phyloP scores from a whole-genome alignment of 345 rosid species.

The Euphorbia peplus region DNA sequence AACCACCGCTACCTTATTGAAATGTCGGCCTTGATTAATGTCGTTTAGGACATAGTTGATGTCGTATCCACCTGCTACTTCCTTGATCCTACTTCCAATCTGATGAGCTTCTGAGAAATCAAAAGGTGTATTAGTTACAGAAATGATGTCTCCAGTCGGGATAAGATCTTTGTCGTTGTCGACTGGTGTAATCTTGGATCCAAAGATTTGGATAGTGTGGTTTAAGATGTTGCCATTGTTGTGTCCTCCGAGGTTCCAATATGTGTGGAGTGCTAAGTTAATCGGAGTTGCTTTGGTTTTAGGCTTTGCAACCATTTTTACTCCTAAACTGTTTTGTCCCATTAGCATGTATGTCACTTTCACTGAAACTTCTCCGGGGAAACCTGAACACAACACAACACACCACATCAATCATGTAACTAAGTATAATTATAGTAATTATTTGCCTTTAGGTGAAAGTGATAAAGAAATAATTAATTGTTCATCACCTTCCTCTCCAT shows the following conservation, averaged over 20 bases:
- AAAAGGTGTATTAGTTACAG: constrained; percentile 51
- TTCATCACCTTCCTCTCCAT: constrained; percentile 89
- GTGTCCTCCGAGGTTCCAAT: constrained; percentile 83
- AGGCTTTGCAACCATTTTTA: constrained; percentile 61
- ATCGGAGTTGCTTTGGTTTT: constrained; percentile 58
- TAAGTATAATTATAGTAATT: no score
- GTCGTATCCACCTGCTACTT: constrained; percentile 64
- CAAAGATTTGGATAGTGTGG: constrained; percentile 53
- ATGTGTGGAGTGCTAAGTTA: constrained; percentile 70
- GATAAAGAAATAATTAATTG: no score
- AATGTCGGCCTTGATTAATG: constrained; percentile 15
- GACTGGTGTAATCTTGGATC: constrained; percentile 56
- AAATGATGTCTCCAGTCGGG: constrained; percentile 56
- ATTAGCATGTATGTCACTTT: constrained; percentile 59
- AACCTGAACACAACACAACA: constrained; percentile 44
- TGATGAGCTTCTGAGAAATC: constrained; percentile 51
- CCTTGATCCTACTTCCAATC: constrained; percentile 46
- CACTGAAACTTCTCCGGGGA: constrained; percentile 67
- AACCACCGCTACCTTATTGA: constrained; percentile 55
- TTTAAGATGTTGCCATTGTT: constrained; percentile 59
- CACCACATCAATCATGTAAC: no score
- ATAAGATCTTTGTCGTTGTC: constrained; percentile 59
- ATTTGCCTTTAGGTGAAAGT: no score
- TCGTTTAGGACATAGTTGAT: constrained; percentile 65
- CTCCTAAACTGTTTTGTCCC: constrained; percentile 40